phyloP scores from a whole-genome alignment of 2,329 filamentous ascomycete genomes.

The Scytalidium sp. region DNA sequence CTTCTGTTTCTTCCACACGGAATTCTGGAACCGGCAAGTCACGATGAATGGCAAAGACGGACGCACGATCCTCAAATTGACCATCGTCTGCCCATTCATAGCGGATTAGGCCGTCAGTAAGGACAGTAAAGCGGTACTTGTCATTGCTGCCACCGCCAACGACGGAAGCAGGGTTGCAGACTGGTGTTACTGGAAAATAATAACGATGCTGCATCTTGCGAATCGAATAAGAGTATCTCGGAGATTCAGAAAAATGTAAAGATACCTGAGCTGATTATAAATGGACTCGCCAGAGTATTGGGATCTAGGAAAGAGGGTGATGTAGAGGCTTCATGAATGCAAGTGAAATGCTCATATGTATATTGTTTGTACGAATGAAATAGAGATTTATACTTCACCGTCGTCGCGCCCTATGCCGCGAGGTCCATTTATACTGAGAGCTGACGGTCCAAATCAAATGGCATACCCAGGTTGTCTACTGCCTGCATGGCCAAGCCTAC shows the following conservation, averaged over 20 bases:
- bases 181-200: conserved; percentile 36
- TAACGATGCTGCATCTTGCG: not conserved
- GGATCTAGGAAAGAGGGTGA: not conserved
- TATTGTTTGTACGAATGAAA: too few species aligned
- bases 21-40: conserved; percentile 45
- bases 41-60: conserved; percentile 58
- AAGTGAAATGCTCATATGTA: too few species aligned
- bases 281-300: not conserved
- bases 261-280: not conserved
- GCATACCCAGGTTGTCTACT: not conserved
- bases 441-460: not conserved
- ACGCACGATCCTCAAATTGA: conserved; percentile 59
- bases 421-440: too few species aligned
- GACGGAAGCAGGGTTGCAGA: conserved; percentile 41
- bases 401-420: too few species aligned
- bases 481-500: not conserved
- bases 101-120: conserved; percentile 53
- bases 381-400: too few species aligned
- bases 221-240: not conserved
- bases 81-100: conserved; percentile 61
- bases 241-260: not conserved
- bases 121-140: conserved; percentile 55
- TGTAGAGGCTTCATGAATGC: too few species aligned
- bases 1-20: conserved; percentile 41
- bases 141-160: conserved; percentile 37